Base-by-base conservation (phyloP, 2,329 filamentous ascomycete species). In the Aspergillus clavatus region DNA sequence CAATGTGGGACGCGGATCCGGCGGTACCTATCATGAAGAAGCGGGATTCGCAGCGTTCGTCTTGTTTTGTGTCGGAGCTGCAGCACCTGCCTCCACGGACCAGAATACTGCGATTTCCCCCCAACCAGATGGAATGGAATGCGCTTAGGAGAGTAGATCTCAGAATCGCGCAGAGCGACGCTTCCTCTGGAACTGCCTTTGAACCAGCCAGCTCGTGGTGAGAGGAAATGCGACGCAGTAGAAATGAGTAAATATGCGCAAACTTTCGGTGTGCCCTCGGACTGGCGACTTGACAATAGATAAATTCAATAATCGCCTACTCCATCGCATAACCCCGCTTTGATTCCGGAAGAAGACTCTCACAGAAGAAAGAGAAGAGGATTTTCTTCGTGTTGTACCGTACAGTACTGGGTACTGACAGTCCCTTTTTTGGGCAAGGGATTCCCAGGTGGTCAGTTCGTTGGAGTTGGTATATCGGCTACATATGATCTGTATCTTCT, bases 1-100 rank as follows among this genome's bases (percentile, higher is more conserved):
- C 47, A 51, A 45, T 56, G 56, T 60, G 57, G 57, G 57, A 58
- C 57, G 53, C 58, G 59, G 59, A 61, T 59, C 55, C 52, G 59
- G 60, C 59, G 59, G 59, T 62, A 55, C 55, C 58, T 56, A 61
- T 55, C 51, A 60, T 54, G 46, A 51, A 47, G 39, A 50, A 45
- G 48, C 52, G 52, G 47, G 48, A 46, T 48, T 48, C 45, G 47
- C 45, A 47, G 50, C 50, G n/a, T 56, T 50, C 45, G 47, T 44
- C 53, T 47, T 47, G 40, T 53, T 52, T 48, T 50, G 48, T 52
- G 45, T 14, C 39, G 48, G 48, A 38, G 40, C 38, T 42, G 41
- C 19, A 8, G 38, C 41, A 42, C 35, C 45, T 47, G 45, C 27
- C 46, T 51, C 45, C 43, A 45, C 43, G 42, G 43, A 21, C n/a